Conservation (phyloP, 768 basidiomycete species). For the Auriscalpium vulgare region DNA sequence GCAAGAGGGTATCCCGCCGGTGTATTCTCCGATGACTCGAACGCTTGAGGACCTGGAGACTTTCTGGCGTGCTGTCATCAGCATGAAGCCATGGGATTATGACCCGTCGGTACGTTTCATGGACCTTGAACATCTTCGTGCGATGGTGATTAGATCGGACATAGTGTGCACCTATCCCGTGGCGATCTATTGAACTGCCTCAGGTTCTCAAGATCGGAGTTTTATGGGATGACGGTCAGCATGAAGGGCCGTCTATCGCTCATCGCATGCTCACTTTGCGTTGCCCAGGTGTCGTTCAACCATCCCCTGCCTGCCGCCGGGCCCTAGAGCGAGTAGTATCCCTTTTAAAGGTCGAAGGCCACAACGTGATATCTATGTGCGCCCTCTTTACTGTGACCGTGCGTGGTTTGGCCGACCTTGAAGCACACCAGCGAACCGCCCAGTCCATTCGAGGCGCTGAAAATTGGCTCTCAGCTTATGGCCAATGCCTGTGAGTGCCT, state of each 20-base stretch:
- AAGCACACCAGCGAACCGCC: constrained; percentile 29
- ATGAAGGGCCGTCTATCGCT: not conserved
- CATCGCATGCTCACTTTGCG: not conserved
- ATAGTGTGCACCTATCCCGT: constrained; percentile 29
- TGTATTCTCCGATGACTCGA: constrained; percentile 53
- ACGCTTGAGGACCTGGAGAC: constrained; percentile 56
- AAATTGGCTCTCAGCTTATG: constrained; percentile 44
- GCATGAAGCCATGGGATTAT: constrained; percentile 58
- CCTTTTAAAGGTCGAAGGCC: constrained; percentile 35
- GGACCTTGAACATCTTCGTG: not conserved
- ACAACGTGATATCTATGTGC: constrained; percentile 47
- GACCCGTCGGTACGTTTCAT: constrained; percentile 37
- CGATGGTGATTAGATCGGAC: not conserved
- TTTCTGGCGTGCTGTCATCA: constrained; percentile 56
- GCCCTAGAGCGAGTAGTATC: constrained; percentile 41
- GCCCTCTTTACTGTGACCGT: not conserved
- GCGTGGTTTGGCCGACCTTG: no score
- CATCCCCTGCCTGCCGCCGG: constrained; percentile 54
- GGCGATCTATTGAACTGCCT: constrained; percentile 17
- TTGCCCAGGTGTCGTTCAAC: constrained; percentile 41
- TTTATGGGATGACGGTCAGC: constrained; percentile 47
- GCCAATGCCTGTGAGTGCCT: constrained; percentile 37
- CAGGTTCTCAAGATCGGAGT: constrained; percentile 8
- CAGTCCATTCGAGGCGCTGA: constrained; percentile 42
- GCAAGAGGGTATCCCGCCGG: constrained; percentile 46